A percentile compares a stretch with the other conserved stretches of the same genome.
phyloP scores from a whole-genome alignment of 164 flowering plant species.

The Taxillus chinensis region DNA sequence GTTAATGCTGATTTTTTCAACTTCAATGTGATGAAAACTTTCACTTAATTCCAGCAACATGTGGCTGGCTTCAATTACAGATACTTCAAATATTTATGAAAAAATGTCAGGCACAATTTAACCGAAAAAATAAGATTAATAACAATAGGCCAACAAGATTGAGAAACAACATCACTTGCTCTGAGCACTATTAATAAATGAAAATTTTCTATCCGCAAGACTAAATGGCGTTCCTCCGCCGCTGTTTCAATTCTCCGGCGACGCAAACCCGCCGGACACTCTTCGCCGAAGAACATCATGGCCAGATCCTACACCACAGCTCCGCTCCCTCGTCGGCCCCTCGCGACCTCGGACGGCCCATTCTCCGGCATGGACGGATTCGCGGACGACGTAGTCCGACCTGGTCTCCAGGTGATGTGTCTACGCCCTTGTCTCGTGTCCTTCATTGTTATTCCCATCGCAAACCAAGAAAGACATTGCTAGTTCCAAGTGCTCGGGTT shows the following conservation, averaged over 20 bases:
- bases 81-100: too few relatives aligned
- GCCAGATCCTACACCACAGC: background rate
- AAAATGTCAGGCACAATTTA: too few relatives aligned
- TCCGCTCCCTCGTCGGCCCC: background rate
- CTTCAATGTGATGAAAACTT: too few relatives aligned
- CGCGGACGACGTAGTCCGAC: constrained; percentile 11
- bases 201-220: too few relatives aligned
- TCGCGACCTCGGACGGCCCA: background rate
- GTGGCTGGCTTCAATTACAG: too few relatives aligned
- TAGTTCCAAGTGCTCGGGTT: background rate
- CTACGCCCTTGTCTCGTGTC: constrained; percentile 70
- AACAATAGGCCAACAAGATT: background rate
- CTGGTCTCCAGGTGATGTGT: constrained; percentile 42
- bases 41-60: too few relatives aligned
- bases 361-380: constrained; percentile 4
- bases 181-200: constrained; percentile 12
- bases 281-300: background rate
- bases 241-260: background rate
- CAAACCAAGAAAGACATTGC: constrained; percentile 44
- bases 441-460: constrained; percentile 43
- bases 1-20: too few relatives aligned
- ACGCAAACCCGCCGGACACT: background rate
- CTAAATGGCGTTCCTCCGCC: background rate
- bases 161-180: constrained; percentile 25
- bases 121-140: background rate